Conservation (phyloP, 2,329 filamentous ascomycete species). For the Ceratocystis lukuohia region DNA sequence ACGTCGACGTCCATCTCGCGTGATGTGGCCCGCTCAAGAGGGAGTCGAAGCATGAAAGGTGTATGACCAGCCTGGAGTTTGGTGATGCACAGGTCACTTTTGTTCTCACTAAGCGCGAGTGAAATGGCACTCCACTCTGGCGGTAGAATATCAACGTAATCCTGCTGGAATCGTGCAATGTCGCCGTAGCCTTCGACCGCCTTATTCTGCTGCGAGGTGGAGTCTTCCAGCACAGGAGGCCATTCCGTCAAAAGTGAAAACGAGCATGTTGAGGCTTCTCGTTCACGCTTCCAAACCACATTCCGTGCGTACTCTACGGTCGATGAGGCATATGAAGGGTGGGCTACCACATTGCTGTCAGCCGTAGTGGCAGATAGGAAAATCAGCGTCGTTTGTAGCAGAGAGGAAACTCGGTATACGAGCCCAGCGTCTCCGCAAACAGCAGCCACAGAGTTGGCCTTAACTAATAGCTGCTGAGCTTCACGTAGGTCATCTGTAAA, state of each 20-base stretch:
- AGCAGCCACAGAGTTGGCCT: slow-evolving; percentile 46
- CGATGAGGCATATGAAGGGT: slow-evolving; percentile 47
- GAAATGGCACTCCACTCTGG: slow-evolving; percentile 74
- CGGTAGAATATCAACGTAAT: slow-evolving; percentile 79
- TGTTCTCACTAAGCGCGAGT: slow-evolving; percentile 66
- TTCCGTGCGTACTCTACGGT: slow-evolving; percentile 58
- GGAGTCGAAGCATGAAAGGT: slow-evolving; percentile 77
- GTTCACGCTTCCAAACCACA: slow-evolving; percentile 52
- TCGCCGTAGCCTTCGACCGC: slow-evolving; percentile 35
- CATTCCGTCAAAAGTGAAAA: slow-evolving; percentile 22
- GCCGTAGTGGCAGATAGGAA: slow-evolving; percentile 49
- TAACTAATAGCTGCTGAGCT: slow-evolving; percentile 52
- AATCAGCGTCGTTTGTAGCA: slow-evolving; percentile 52
- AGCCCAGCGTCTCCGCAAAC: slow-evolving; percentile 43
- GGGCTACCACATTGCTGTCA: slow-evolving; percentile 32
- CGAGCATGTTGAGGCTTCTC: slow-evolving; percentile 35
- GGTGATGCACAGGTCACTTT: slow-evolving; percentile 77
- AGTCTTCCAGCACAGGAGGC: slow-evolving; percentile 19
- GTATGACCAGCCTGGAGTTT: slow-evolving; percentile 61
- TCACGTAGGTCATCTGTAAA: slow-evolving; percentile 49
- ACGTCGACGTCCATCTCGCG: slow-evolving; percentile 51
- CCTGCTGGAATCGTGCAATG: slow-evolving; percentile 54
- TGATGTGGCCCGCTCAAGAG: slow-evolving; percentile 67
- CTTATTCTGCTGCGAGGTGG: slow-evolving; percentile 25
- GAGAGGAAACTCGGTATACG: slow-evolving; percentile 49